Base-by-base conservation (phyloP, 495 filamentous ascomycete species). In the Penicillium arizonense region DNA sequence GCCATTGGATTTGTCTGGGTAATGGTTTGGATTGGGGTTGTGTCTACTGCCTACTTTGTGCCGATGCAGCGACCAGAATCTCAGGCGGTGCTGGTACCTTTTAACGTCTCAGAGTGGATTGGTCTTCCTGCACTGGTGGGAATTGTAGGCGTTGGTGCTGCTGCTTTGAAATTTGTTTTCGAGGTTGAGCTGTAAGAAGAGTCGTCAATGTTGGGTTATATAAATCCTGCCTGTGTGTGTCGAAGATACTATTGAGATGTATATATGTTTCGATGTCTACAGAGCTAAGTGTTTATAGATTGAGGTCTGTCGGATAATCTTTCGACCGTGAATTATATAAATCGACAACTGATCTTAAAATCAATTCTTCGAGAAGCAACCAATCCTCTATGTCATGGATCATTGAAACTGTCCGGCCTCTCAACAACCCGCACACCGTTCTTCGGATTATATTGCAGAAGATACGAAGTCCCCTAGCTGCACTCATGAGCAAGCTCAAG, bases 1-100 rank as follows among this genome's bases (percentile, higher is more conserved):
- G 12, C 43, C 32, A 14, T 63, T 23, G 57, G 60, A 3, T 47
- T 46, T 47, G 11, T 47, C 9, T 63, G 60, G 60, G 43, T 51
- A 8, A 9, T 46, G 3, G 5, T 14, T n/a, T 63, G 60, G 60
- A 11, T 63, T 23, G 50, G 21, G 21, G 16, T 57, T 8, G 30
- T 35, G 2, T 54, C 54, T 8, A 57, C 53, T 1, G 51, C 38
- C 39, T 55, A 46, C 18, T 30, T 52, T 7, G 21, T 23, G 3
- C 14, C 24, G 9, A 37, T 28, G 50, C 26, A 16, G 9, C 13
- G 30, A 10, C 48, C 48, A 5, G 28, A 45, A 21, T 4, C 24
- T 9, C 26, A 35, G 11, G 20, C 21, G 9, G 14, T 38, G 7
- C 23, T 45, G 32, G 42, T 52, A 24, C 50, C 50, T 13, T 45